Evolutionary conservation across 192 early-diverging fungal genomes (phyloP), one percentile per base, ranked within the genome.

Genomic region (Rhizoclosmatium globosum): DNA sequence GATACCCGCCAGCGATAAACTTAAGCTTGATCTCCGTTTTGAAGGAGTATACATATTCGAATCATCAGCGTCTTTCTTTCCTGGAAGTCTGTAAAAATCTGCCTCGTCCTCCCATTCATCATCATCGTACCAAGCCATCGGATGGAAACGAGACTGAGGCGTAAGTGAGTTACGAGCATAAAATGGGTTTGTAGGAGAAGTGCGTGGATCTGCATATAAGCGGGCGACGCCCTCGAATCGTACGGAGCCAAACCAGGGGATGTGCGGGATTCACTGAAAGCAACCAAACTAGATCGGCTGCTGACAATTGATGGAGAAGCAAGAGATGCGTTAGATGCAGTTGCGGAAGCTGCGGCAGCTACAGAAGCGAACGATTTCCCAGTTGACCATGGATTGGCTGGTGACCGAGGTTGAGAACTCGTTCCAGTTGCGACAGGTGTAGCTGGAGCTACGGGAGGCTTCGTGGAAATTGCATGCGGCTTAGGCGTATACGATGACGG

Each of bases 301-400:
- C 66, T 68, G 23, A 43, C 38, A 19, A 68, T 41, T 45, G 7
- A 7, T 39, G 60, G 15, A 21, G 23, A 23, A 17, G 62, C 19
- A 2, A 43, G 38, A 68, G 31, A 44, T 13, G 67, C 13, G 39
- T 44, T 21, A 13, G 67, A 64, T n/a, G n/a, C 19, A 44, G 67
- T 45, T 4, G 67, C 9, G 0, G 67, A 68, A 2, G 21, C 60
- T 7, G 47, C 23, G 21, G 69, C 69, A 7, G 47, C 69, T 9
- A 71, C 69, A 46, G 69, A 71, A 19, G 69, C 69, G n/a, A 71
- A 71, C 6, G 69, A 71, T 57, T 71, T 71, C 47, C 69, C 69
- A 31, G 69, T 39, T 0, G 69, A 71, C 69, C 69, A 71, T 21
- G 69, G 69, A 39, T 71, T 71, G 4, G 31, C 46, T 13, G 69